These are phyloP conservation scores for Nemania abortiva DNA, from an alignment of 2,329 filamentous ascomycete genomes.

Conservation along the genomic window DNA sequence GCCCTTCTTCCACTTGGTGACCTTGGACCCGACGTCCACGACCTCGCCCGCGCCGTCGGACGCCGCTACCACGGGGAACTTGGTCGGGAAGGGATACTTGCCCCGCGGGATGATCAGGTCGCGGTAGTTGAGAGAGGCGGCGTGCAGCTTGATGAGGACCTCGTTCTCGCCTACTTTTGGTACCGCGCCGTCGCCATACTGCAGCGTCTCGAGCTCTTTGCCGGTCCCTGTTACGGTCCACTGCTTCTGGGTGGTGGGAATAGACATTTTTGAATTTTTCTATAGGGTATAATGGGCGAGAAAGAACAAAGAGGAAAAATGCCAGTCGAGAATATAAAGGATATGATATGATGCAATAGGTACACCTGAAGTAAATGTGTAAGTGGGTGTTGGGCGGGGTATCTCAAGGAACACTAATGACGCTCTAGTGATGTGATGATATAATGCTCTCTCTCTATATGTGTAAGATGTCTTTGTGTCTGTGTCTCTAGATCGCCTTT, in stretches of 20 bases:
- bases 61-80: slow-evolving; percentile 60
- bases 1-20: slow-evolving; percentile 63
- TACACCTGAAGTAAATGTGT: slow-evolving; percentile 4
- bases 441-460: no score
- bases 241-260: slow-evolving; percentile 53
- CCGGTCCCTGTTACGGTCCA: slow-evolving; percentile 66
- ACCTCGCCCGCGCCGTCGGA: slow-evolving; percentile 68
- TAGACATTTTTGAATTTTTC: slow-evolving; percentile 28
- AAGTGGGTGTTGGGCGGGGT: slow-evolving; percentile 20
- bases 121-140: slow-evolving; percentile 67
- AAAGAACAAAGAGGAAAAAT: not conserved
- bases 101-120: slow-evolving; percentile 65
- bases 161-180: slow-evolving; percentile 76
- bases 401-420: slow-evolving; percentile 1
- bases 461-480: no score
- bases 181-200: slow-evolving; percentile 65
- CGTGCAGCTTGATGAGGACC: slow-evolving; percentile 74
- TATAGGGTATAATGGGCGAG: not conserved
- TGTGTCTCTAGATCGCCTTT: not conserved
- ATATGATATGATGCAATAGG: slow-evolving; percentile 19
- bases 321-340: not conserved
- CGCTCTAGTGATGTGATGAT: slow-evolving; percentile 6
- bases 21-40: slow-evolving; percentile 62
- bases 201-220: slow-evolving; percentile 70
- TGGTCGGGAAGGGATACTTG: slow-evolving; percentile 59